Evolutionary conservation across 2,329 filamentous ascomycete genomes (phyloP), one percentile per base, ranked within the genome.

Genomic region (Pseudogymnoascus sp.): DNA sequence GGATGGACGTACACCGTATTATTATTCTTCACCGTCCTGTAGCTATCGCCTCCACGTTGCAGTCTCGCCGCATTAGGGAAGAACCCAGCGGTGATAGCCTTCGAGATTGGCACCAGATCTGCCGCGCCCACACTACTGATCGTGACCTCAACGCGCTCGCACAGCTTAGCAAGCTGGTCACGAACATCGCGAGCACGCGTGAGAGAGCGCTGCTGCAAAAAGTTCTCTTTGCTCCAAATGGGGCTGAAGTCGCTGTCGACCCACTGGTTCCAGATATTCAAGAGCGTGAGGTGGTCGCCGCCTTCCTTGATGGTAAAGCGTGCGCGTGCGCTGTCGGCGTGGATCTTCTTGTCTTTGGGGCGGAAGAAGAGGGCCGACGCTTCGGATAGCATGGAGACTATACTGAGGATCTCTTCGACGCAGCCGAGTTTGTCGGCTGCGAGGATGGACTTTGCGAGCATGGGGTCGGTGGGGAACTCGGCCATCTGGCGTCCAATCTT

Each of bases 251-350:
- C 92, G 56, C 84, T 86, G 70, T 97, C 92, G 1, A 92, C 89
- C 88, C 91, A 99, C 71, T 96, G 89, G 67, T 94, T 92, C 85
- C 87, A 99, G 67, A 99, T 87, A 69, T 96, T 96, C 55, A 97
- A 82, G 1, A 95, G 81, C 0, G 90, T 91, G 4, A 94, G 71
- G 67, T 96, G 89, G 70, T 99, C 94, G 39, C 94, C 94, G 34
- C 92, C 92, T 63, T 95, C 91, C 67, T 90, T 90, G 70, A 92
- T 79, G 0, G 90, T 95, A 74, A 97, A 97, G 1, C 92, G 84
- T 34, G 88, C 86, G 12, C 91, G 85, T 0, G 94, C 94, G 63
- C 88, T 90, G 72, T 99, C 92, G 10, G 94, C 94, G 69, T 96
- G 90, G 26, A 96, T 87, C 72, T 96, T 96, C 78, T 97, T 96